phyloP scores from a whole-genome alignment of 305 asterid genomes.

The Solanum hybrid region DNA sequence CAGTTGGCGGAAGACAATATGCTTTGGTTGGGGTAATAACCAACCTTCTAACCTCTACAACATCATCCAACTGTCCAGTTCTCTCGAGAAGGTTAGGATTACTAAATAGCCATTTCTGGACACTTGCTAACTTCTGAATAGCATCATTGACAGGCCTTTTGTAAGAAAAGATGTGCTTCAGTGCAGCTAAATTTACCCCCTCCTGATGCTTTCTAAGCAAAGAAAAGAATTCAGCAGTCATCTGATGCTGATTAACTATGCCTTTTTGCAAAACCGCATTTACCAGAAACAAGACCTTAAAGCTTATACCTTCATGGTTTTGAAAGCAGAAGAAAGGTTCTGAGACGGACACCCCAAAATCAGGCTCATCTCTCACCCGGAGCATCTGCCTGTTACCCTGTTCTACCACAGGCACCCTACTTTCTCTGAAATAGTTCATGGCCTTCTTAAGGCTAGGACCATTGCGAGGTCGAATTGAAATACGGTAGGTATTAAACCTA shows the following conservation, averaged over 20 bases:
- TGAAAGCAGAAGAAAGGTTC: slow-evolving; percentile 68
- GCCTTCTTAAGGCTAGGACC: slow-evolving; percentile 37
- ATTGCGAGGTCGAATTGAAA: slow-evolving; percentile 50
- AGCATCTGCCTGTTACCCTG: slow-evolving; percentile 7
- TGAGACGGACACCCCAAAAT: slow-evolving; percentile 39
- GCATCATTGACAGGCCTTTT: slow-evolving; percentile 61
- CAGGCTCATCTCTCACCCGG: slow-evolving; percentile 45
- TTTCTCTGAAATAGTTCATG: slow-evolving; percentile 33
- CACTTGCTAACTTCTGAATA: slow-evolving; percentile 29
- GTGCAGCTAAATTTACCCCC: slow-evolving; percentile 46
- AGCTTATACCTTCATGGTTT: slow-evolving; percentile 30
- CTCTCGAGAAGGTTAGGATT: slow-evolving; percentile 63
- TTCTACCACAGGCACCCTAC: slow-evolving; percentile 32
- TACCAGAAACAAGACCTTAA: slow-evolving; percentile 57
- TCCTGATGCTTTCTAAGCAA: slow-evolving; percentile 51
- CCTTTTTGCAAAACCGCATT: slow-evolving; percentile 81
- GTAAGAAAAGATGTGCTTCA: slow-evolving; percentile 55
- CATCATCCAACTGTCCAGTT: slow-evolving; percentile 42
- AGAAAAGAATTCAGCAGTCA: slow-evolving; percentile 40
- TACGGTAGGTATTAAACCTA: slow-evolving; percentile 60
- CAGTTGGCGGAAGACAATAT: slow-evolving; percentile 82
- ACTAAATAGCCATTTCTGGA: slow-evolving; percentile 47
- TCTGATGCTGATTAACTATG: slow-evolving; percentile 74
- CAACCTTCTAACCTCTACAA: slow-evolving; percentile 70
- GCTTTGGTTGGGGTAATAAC: slow-evolving; percentile 73